A percentile compares a stretch with the other conserved stretches of the same genome.
These are phyloP conservation scores for Coleophoma cylindrospora DNA, from an alignment of 2,329 filamentous ascomycete genomes.

Conservation along the genomic window DNA sequence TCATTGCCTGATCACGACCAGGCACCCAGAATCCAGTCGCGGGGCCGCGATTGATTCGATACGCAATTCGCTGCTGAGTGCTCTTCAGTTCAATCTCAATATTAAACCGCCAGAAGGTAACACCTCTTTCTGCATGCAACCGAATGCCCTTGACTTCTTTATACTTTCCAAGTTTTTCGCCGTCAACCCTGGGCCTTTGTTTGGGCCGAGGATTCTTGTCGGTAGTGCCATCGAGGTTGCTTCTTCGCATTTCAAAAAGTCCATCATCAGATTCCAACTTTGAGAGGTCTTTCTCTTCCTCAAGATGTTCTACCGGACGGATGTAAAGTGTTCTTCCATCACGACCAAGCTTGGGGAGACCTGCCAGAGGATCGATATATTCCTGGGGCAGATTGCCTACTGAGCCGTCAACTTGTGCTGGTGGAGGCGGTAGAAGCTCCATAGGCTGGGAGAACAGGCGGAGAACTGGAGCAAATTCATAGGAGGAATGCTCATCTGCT, in stretches of 20 bases:
- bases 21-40: constrained; percentile 94
- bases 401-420: constrained; percentile 60
- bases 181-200: constrained; percentile 56
- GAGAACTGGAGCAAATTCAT: constrained; percentile 74
- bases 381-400: constrained; percentile 64
- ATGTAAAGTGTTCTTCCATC: constrained; percentile 85
- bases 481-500: constrained; percentile 75
- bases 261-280: constrained; percentile 74
- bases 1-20: constrained; percentile 79
- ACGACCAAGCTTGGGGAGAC: constrained; percentile 78
- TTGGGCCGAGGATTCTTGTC: constrained; percentile 50
- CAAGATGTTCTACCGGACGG: constrained; percentile 79
- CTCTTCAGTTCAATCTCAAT: constrained; percentile 82
- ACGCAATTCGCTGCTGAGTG: constrained; percentile 80
- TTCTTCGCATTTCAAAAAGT: constrained; percentile 68
- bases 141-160: constrained; percentile 79
- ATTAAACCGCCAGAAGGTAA: constrained; percentile 97
- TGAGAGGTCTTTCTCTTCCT: constrained; percentile 74
- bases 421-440: constrained; percentile 74
- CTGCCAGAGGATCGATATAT: constrained; percentile 85
- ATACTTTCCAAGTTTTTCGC: constrained; percentile 75
- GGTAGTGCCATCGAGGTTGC: constrained; percentile 42
- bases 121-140: constrained; percentile 78
- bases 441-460: constrained; percentile 84
- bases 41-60: constrained; percentile 90